Conservation (phyloP, 2,329 filamentous ascomycete species). For the Tympanopsis confertula region DNA sequence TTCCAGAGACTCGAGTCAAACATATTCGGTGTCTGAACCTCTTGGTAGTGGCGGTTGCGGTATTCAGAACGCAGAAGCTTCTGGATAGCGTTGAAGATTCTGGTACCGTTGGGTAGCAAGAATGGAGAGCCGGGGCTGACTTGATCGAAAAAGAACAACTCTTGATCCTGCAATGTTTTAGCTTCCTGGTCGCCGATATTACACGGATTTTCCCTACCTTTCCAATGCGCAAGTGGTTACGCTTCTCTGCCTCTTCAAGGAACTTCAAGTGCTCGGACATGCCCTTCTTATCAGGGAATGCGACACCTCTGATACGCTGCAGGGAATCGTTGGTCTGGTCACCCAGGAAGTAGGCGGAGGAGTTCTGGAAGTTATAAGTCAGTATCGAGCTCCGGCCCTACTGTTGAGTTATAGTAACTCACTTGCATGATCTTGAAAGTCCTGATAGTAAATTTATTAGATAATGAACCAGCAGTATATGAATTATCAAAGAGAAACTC, state of each 20-base stretch:
- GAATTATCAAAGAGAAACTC: too few relatives aligned
- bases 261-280: conserved; percentile 57
- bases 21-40: conserved; percentile 63
- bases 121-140: conserved; percentile 55
- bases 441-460: too few relatives aligned
- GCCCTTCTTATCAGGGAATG: conserved; percentile 58
- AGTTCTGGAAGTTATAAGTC: conserved; percentile 37
- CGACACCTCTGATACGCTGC: conserved; percentile 60
- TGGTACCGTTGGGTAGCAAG: conserved; percentile 54
- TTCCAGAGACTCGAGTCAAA: conserved; percentile 58
- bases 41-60: conserved; percentile 57
- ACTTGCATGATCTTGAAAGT: conserved; percentile 58
- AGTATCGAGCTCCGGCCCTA: too few relatives aligned
- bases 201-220: too few relatives aligned
- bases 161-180: too few relatives aligned
- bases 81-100: conserved; percentile 57
- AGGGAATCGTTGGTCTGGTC: conserved; percentile 58
- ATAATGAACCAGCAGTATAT: too few relatives aligned
- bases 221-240: conserved; percentile 55
- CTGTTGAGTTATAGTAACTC: too few relatives aligned
- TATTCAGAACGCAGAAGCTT: conserved; percentile 52
- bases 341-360: conserved; percentile 59
- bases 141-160: conserved; percentile 61
- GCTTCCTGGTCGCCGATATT: too few relatives aligned
- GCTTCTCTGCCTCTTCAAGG: conserved; percentile 59